Percentiles rank a stretch among this genome's conserved stretches.
phyloP scores from a whole-genome alignment of 2,329 filamentous ascomycete species.

The Emmonsia crescens region DNA sequence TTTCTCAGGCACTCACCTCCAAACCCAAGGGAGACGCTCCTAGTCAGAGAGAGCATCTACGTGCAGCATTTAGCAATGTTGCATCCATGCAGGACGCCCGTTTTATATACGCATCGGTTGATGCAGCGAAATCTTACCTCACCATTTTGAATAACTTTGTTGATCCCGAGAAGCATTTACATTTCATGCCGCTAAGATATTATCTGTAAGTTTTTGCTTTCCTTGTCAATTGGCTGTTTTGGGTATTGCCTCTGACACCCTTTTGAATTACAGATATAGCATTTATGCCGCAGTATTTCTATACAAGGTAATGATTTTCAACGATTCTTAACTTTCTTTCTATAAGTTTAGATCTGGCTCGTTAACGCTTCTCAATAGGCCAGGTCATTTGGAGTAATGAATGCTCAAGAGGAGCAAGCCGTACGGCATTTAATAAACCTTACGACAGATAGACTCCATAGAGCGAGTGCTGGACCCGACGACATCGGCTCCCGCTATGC shows the following conservation, averaged over 20 bases:
- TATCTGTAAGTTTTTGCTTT: conserved; percentile 42
- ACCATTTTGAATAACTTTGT: conserved; percentile 50
- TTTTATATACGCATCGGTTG: conserved; percentile 56
- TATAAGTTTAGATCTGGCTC: background rate
- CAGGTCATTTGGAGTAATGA: conserved; percentile 49
- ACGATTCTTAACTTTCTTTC: background rate
- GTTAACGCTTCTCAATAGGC: conserved; percentile 27
- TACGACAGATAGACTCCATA: conserved; percentile 49
- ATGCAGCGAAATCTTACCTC: conserved; percentile 52
- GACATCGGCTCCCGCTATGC: conserved; percentile 53
- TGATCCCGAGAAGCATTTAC: conserved; percentile 47
- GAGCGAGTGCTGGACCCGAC: conserved; percentile 47
- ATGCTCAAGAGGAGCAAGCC: conserved; percentile 42
- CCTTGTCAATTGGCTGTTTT: background rate
- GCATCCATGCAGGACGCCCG: conserved; percentile 52
- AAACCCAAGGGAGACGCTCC: conserved; percentile 28
- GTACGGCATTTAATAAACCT: conserved; percentile 48
- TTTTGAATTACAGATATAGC: conserved; percentile 25
- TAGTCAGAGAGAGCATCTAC: conserved; percentile 30
- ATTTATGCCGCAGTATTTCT: conserved; percentile 56
- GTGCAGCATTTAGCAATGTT: conserved; percentile 42
- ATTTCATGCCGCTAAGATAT: conserved; percentile 54
- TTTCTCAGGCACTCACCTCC: conserved; percentile 39
- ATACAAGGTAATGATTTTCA: conserved; percentile 42
- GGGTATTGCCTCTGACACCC: conserved; percentile 9